Conservation (phyloP, 2,329 filamentous ascomycete genomes). For the Aspergillus carbonarius region DNA sequence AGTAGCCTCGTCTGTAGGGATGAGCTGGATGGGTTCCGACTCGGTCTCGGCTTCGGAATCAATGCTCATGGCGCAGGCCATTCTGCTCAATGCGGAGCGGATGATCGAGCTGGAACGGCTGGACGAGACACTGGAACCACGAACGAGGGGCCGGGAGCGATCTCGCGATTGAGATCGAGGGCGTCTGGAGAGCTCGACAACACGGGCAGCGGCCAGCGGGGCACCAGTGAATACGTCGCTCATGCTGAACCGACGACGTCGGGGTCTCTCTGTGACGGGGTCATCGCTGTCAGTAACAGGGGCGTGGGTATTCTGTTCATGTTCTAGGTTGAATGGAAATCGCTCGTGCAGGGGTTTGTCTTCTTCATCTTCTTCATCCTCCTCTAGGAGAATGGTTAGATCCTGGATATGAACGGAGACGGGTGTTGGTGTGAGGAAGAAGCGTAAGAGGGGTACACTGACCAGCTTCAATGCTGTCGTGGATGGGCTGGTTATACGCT, state of each 20-base stretch:
- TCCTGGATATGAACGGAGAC: background rate
- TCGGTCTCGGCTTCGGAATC: background rate
- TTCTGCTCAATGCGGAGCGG: conserved; percentile 12
- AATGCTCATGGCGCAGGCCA: conserved; percentile 6
- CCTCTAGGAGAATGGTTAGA: background rate
- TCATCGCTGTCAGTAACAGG: background rate
- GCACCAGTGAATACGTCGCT: conserved; percentile 18
- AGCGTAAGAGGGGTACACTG: too few relatives aligned
- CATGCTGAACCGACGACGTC: conserved; percentile 29
- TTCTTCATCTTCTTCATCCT: conserved; percentile 4
- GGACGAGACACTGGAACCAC: conserved; percentile 9
- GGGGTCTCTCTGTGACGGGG: background rate
- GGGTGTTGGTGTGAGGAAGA: background rate
- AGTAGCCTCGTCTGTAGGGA: conserved; percentile 20
- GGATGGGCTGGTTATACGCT: conserved; percentile 14
- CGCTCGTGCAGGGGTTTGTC: conserved; percentile 20
- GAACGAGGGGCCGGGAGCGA: conserved; percentile 10
- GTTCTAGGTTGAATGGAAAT: conserved; percentile 27
- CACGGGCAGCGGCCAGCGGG: background rate
- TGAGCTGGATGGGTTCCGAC: background rate
- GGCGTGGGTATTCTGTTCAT: conserved; percentile 9
- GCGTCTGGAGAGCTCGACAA: conserved; percentile 8
- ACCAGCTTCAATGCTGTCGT: conserved; percentile 15
- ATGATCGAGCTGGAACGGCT: conserved; percentile 16
- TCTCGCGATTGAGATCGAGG: conserved; percentile 13